These are phyloP conservation scores for Trichoderma lentiforme DNA, from an alignment of 2,329 filamentous ascomycete genomes.

Conservation along the genomic window DNA sequence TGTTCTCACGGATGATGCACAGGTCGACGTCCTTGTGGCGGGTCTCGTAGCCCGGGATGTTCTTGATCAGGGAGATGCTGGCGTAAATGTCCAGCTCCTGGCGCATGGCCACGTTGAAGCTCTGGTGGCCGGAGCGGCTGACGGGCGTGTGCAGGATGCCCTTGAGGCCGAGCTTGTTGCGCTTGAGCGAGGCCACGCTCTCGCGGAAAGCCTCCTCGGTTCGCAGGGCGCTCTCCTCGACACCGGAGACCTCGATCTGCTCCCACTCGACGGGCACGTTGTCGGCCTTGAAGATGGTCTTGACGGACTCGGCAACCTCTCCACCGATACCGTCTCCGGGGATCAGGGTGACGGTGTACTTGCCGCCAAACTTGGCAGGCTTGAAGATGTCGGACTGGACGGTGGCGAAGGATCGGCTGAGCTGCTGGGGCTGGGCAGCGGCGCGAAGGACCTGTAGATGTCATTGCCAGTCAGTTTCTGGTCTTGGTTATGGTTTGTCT, in stretches of 20 bases:
- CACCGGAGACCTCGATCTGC: constrained; percentile 91
- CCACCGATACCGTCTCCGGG: constrained; percentile 98
- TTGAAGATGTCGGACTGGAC: constrained; percentile 96
- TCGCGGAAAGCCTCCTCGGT: constrained; percentile 95
- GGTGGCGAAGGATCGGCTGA: constrained; percentile 66
- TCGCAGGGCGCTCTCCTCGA: constrained; percentile 76
- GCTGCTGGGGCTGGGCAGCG: constrained; percentile 45
- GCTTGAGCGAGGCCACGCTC: constrained; percentile 89
- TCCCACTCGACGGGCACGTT: constrained; percentile 99
- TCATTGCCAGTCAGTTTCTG: constrained; percentile 25
- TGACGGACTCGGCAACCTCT: constrained; percentile 96
- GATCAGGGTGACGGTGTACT: constrained; percentile 98
- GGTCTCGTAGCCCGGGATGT: constrained; percentile 97
- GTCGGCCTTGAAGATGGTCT: constrained; percentile 99
- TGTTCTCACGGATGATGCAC: constrained; percentile 99
- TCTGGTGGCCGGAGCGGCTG: constrained; percentile 94
- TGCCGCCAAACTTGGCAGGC: constrained; percentile 97
- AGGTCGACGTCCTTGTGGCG: constrained; percentile 96
- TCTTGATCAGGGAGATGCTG: constrained; percentile 97
- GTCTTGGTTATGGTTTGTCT: not conserved
- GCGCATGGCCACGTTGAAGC: constrained; percentile 98
- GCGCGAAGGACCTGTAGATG: constrained; percentile 49
- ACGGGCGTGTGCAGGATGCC: constrained; percentile 98
- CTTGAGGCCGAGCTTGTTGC: constrained; percentile 99
- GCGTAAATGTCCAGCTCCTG: constrained; percentile 99